Percentiles rank a stretch among this genome's conserved stretches.
These are phyloP conservation scores for Morella rubra DNA, from an alignment of 306 rosid genomes.

Conservation along the genomic window DNA sequence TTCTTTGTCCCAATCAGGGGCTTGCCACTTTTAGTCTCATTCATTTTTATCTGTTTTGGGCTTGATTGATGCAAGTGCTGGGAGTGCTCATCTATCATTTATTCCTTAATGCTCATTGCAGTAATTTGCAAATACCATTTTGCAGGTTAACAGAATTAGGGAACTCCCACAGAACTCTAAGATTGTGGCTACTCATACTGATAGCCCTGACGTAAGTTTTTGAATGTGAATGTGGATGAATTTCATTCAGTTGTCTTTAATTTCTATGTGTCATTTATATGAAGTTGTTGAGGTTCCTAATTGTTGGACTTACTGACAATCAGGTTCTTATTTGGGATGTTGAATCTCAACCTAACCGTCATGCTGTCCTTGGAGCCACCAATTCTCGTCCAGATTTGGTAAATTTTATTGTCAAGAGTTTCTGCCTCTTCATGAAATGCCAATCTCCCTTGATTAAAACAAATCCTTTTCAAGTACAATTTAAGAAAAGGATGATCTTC, in stretches of 20 bases:
- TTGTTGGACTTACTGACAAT: slow-evolving; percentile 8
- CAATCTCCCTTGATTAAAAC: neutral
- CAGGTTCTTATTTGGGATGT: slow-evolving; percentile 99
- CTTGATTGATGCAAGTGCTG: slow-evolving; percentile 7
- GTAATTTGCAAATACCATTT: slow-evolving; percentile 24
- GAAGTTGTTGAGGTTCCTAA: neutral
- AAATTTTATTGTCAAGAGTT: slow-evolving; percentile 10
- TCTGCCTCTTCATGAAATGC: neutral
- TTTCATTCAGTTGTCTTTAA: neutral
- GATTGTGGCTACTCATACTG: slow-evolving; percentile 98
- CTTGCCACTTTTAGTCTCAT: neutral
- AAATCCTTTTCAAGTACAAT: neutral
- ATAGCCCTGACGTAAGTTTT: slow-evolving; percentile 86
- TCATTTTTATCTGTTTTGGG: slow-evolving; percentile 15
- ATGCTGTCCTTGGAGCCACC: slow-evolving; percentile 94
- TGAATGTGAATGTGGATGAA: neutral
- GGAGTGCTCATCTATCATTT: neutral
- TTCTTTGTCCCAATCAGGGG: neutral
- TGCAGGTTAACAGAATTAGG: slow-evolving; percentile 96
- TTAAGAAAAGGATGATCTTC: neutral
- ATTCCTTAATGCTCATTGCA: slow-evolving; percentile 9
- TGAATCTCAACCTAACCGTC: slow-evolving; percentile 95
- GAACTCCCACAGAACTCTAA: slow-evolving; percentile 89
- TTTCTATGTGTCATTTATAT: slow-evolving; percentile 23
- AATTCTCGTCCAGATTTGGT: slow-evolving; percentile 99